Evolutionary conservation across 192 early-diverging fungal species (phyloP).

Genomic region (Radiomyces spectabilis): DNA sequence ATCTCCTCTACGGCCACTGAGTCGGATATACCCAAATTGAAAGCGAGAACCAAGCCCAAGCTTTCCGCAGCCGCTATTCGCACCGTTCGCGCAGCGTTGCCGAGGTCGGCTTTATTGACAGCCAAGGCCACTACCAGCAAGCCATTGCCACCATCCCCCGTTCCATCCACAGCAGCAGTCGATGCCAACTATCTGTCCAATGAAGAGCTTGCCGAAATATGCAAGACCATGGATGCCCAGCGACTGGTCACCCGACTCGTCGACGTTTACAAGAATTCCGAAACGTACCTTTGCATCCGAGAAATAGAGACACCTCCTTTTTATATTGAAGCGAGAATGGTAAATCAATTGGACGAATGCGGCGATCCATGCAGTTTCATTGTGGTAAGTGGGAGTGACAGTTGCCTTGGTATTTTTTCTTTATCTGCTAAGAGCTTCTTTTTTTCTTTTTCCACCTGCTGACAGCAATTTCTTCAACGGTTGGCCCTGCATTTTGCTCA

Average conservation of each 20-base stretch:
- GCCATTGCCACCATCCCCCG: background rate
- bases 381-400: background rate
- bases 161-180: background rate
- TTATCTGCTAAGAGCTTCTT: background rate
- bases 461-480: no score
- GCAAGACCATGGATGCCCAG: background rate
- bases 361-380: conserved; percentile 15
- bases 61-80: background rate
- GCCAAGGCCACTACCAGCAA: background rate
- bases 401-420: background rate
- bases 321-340: conserved; percentile 3
- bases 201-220: conserved; percentile 3
- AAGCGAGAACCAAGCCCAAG: background rate
- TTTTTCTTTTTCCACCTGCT: background rate
- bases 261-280: conserved; percentile 8
- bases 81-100: no score
- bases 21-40: background rate
- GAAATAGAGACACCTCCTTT: conserved; percentile 6
- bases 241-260: background rate
- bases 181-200: conserved; percentile 1
- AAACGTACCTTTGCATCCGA: conserved; percentile 6
- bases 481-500: conserved; percentile 3
- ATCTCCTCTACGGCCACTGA: conserved; percentile 4
- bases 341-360: conserved; percentile 1
- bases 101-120: no score